Percentiles rank a stretch among this genome's conserved stretches.
phyloP scores from a whole-genome alignment of 2,329 filamentous ascomycete species.

The Parafenestella ontariensis region DNA sequence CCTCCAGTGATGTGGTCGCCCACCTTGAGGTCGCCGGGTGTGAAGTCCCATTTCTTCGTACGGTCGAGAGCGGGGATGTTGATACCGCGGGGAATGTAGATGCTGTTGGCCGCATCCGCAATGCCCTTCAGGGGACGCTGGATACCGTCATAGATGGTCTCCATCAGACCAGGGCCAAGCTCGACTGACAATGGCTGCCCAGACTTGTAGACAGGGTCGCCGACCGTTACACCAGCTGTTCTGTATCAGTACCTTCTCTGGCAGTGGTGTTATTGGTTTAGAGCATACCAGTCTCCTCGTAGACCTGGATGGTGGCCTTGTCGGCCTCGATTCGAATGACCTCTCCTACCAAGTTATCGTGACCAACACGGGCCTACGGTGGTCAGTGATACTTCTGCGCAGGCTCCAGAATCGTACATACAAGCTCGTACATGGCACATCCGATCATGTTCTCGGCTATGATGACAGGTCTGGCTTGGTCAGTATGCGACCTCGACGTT shows the following conservation, averaged over 20 bases:
- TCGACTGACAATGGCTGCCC: conserved; percentile 98
- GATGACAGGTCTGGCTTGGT: conserved; percentile 75
- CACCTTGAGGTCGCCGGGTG: conserved; percentile 81
- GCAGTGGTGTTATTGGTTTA: not conserved
- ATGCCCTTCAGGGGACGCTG: conserved; percentile 93
- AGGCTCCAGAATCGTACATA: conserved; percentile 54
- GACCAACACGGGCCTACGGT: conserved; percentile 82
- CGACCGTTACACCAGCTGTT: conserved; percentile 89
- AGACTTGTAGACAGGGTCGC: conserved; percentile 88
- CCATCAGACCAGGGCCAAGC: conserved; percentile 93
- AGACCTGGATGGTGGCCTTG: conserved; percentile 97
- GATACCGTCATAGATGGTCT: conserved; percentile 99
- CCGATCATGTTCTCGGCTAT: conserved; percentile 98
- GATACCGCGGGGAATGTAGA: conserved; percentile 98
- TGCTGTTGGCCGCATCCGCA: conserved; percentile 77
- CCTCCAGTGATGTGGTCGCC: conserved; percentile 97
- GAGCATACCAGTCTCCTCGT: conserved; percentile 90
- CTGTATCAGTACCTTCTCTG: conserved; percentile 16
- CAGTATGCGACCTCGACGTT: conserved; percentile 28
- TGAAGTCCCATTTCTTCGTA: conserved; percentile 95
- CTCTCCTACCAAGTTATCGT: conserved; percentile 91
- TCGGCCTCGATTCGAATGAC: conserved; percentile 97
- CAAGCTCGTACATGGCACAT: conserved; percentile 99
- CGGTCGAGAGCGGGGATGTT: conserved; percentile 86
- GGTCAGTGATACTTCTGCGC: conserved; percentile 13